Percentiles rank a stretch among this genome's conserved stretches.
Evolutionary conservation across 169 alveolate genomes (phyloP).

Genomic region (Eimeria praecox): DNA sequence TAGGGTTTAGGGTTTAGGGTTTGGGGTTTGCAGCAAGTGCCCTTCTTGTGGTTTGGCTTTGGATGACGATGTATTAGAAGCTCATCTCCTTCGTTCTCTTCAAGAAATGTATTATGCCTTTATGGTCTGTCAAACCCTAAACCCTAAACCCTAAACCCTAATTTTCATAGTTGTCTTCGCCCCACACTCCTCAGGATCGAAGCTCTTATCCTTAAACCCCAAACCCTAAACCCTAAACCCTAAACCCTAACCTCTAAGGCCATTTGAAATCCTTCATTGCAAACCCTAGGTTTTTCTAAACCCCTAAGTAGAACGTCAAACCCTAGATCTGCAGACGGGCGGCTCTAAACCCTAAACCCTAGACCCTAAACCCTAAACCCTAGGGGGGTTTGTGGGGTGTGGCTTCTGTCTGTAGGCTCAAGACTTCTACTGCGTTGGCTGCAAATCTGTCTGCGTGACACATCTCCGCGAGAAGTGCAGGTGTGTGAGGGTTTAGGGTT

Average conservation of each 20-base stretch:
- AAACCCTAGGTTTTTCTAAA: too few species aligned
- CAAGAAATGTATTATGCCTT: slow-evolving; percentile 41
- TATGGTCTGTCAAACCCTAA: slow-evolving; percentile 3
- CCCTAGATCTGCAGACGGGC: too few species aligned
- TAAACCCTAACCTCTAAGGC: background rate
- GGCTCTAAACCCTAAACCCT: background rate
- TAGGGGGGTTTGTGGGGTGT: background rate
- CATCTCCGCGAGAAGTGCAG: slow-evolving; percentile 45
- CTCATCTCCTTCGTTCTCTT: slow-evolving; percentile 16
- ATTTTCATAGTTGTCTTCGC: too few species aligned
- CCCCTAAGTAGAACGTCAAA: too few species aligned
- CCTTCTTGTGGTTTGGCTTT: slow-evolving; percentile 13
- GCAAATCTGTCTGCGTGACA: slow-evolving; percentile 9
- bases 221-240: background rate
- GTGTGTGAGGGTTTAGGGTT: slow-evolving; percentile 10
- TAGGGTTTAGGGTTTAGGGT: slow-evolving; percentile 26
- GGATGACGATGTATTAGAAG: slow-evolving; percentile 11
- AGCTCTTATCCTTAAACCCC: too few species aligned
- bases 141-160: slow-evolving; percentile 6
- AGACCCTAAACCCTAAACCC: background rate
- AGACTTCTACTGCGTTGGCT: slow-evolving; percentile 37
- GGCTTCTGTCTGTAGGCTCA: slow-evolving; percentile 36
- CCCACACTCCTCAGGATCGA: too few species aligned
- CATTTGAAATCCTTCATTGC: background rate
- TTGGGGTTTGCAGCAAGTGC: slow-evolving; percentile 51